These are phyloP conservation scores for Aspergillus ostianus DNA, from an alignment of 495 filamentous ascomycete genomes.

Conservation along the genomic window DNA sequence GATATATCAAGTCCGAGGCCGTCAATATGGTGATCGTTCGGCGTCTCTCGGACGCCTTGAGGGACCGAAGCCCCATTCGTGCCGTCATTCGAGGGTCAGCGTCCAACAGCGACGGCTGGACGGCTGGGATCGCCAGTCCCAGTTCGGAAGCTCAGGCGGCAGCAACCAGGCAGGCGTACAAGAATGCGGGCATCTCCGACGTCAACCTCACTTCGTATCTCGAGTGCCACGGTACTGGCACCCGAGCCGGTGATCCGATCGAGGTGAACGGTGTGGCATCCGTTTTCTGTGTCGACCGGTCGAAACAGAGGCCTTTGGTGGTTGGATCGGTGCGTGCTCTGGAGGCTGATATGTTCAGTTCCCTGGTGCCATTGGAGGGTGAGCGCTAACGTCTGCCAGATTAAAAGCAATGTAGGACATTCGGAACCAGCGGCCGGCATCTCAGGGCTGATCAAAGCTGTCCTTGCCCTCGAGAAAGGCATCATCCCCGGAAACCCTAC, in stretches of 20 bases:
- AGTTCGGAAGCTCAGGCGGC: not conserved
- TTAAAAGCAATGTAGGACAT: slow-evolving; percentile 21
- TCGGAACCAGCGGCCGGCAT: slow-evolving; percentile 24
- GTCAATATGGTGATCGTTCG: slow-evolving; percentile 32
- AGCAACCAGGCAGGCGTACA: not conserved
- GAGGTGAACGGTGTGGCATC: not conserved
- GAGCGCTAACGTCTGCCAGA: not conserved
- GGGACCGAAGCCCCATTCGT: slow-evolving; percentile 7
- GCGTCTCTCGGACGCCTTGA: slow-evolving; percentile 26
- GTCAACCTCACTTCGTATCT: not conserved
- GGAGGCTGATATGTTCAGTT: not conserved
- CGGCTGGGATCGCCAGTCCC: not conserved
- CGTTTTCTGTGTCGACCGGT: too few species aligned
- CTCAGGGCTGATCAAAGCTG: slow-evolving; percentile 24
- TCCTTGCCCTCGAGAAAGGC: slow-evolving; percentile 22
- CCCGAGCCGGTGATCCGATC: not conserved
- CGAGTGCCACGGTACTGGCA: slow-evolving; percentile 6
- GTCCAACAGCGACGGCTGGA: not conserved
- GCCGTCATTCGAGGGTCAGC: slow-evolving; percentile 30
- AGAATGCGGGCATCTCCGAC: not conserved
- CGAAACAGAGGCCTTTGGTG: not conserved
- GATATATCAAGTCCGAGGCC: slow-evolving; percentile 38
- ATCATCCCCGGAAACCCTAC: slow-evolving; percentile 21
- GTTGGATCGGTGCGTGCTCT: not conserved
- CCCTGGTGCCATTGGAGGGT: not conserved